Conservation (phyloP, 441 rosid species). For the Viola pubescens region DNA sequence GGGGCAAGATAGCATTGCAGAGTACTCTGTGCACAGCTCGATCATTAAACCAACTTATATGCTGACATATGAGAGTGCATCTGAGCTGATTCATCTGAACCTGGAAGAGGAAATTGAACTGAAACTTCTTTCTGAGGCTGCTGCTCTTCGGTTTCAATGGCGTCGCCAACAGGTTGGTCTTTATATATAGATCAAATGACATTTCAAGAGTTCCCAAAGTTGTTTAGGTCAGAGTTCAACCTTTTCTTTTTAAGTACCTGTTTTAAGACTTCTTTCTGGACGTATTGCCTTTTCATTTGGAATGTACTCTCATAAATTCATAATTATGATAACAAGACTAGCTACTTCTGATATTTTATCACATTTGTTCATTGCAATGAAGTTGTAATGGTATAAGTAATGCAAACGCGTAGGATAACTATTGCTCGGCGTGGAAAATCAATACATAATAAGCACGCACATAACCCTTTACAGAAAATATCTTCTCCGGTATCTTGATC, state of each 20-base stretch:
- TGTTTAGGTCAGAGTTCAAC: not conserved
- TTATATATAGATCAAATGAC: not conserved
- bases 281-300: not conserved
- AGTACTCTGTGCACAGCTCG: conserved; percentile 68
- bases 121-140: conserved; percentile 73
- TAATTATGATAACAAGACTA: conserved; percentile 2
- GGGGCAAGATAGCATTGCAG: conserved; percentile 61
- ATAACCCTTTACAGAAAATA: not conserved
- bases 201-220: not conserved
- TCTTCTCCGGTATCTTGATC: not conserved
- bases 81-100: conserved; percentile 78
- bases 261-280: not conserved
- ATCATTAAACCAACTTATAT: conserved; percentile 84
- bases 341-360: not conserved
- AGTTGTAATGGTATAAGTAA: not conserved
- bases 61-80: conserved; percentile 96
- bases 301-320: not conserved
- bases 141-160: conserved; percentile 68
- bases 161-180: conserved; percentile 75
- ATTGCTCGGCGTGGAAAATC: no score
- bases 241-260: not conserved
- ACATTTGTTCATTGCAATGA: no score
- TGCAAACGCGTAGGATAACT: no score
- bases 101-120: conserved; percentile 84
- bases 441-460: no score